phyloP scores from a whole-genome alignment of 352 stramenopile species.

The Pythium chondricola region DNA sequence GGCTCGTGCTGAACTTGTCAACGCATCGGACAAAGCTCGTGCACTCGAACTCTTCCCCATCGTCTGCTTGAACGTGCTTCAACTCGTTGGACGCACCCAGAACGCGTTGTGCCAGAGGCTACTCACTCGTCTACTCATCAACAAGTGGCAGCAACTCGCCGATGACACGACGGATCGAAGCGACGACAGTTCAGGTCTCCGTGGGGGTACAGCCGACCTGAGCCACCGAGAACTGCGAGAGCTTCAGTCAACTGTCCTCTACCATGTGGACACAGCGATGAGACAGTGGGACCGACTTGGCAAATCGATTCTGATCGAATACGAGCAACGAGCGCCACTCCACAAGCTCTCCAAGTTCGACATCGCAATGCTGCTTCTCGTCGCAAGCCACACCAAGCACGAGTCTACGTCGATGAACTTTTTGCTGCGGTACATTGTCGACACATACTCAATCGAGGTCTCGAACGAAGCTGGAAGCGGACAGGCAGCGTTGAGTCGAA shows the following conservation, averaged over 20 bases:
- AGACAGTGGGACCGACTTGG: conserved; percentile 35
- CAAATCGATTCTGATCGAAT: conserved; percentile 31
- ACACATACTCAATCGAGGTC: conserved; percentile 17
- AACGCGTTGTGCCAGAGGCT: conserved; percentile 30
- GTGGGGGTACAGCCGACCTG: neutral
- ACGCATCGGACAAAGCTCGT: conserved; percentile 10
- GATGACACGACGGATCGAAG: neutral
- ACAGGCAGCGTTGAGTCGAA: conserved; percentile 5
- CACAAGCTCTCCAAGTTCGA: conserved; percentile 32
- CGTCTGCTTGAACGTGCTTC: conserved; percentile 33
- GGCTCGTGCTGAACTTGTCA: conserved; percentile 21
- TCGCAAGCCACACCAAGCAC: conserved; percentile 28
- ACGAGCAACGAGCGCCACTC: conserved; percentile 23
- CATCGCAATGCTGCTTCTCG: conserved; percentile 34
- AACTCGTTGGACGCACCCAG: conserved; percentile 25
- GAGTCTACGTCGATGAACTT: conserved; percentile 20
- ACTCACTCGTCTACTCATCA: conserved; percentile 30
- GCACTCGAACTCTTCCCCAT: conserved; percentile 30
- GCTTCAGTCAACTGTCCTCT: conserved; percentile 46
- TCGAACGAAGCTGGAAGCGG: conserved; percentile 1
- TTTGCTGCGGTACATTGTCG: conserved; percentile 21
- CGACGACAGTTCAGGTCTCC: neutral
- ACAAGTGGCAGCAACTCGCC: conserved; percentile 23
- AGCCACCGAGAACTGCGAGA: conserved; percentile 21
- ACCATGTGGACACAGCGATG: conserved; percentile 45